Percentiles rank a stretch among this genome's conserved stretches.
Evolutionary conservation across 805 yeast genomes (phyloP).

Genomic region (Starmerella geochares): DNA sequence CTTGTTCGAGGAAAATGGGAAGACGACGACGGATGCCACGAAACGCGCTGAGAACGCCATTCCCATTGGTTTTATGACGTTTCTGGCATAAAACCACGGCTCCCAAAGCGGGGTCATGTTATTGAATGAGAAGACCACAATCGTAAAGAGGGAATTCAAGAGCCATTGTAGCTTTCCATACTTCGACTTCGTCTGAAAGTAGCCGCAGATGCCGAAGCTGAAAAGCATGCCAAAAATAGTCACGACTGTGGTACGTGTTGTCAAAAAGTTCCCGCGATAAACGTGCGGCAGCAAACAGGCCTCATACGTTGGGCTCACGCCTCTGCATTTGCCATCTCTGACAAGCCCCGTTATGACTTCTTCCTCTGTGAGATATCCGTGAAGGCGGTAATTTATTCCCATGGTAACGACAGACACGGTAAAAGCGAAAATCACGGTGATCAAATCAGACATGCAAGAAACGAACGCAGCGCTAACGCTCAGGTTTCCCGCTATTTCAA

Average conservation of each 20-base stretch:
- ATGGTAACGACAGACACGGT: constrained; percentile 23
- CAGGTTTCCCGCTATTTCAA: constrained; percentile 27
- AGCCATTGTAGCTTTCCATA: constrained; percentile 25
- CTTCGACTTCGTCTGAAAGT: constrained; percentile 17
- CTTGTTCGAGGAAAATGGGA: constrained; percentile 28
- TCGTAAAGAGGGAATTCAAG: constrained; percentile 24
- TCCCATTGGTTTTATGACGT: constrained; percentile 25
- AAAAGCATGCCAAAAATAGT: constrained; percentile 25
- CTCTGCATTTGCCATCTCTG: constrained; percentile 23
- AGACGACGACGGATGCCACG: constrained; percentile 23
- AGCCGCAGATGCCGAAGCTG: constrained; percentile 21
- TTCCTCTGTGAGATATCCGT: constrained; percentile 22
- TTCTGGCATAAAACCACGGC: constrained; percentile 23
- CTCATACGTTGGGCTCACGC: constrained; percentile 8
- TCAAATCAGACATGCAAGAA: constrained; percentile 16
- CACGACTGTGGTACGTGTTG: constrained; percentile 21
- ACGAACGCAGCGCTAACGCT: constrained; percentile 23
- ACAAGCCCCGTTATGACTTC: constrained; percentile 16
- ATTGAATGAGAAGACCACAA: constrained; percentile 22
- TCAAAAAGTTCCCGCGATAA: constrained; percentile 24
- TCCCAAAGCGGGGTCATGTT: constrained; percentile 26
- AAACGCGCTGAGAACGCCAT: constrained; percentile 25
- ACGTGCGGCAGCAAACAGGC: constrained; percentile 22
- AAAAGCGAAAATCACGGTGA: constrained; percentile 17
- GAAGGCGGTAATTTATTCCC: constrained; percentile 25